Evolutionary conservation across 208 protist species (phyloP).

Genomic region (Leishmania mexicana): DNA sequence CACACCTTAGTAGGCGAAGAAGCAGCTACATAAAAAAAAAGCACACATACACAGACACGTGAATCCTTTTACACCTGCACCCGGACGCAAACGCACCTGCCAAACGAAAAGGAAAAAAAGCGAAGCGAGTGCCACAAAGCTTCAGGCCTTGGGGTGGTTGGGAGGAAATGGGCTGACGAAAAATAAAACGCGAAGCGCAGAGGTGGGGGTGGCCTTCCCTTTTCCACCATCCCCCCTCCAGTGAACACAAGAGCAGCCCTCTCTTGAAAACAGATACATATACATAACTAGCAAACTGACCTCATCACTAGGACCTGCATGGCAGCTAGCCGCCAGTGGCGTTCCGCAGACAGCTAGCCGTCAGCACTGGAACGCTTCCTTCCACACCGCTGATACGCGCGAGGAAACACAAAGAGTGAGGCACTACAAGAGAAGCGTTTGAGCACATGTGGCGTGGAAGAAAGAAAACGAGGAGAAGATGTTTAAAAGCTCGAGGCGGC

Average conservation of each 20-base stretch:
- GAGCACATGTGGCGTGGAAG: not conserved
- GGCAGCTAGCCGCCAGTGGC: not conserved
- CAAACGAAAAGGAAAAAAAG: not conserved
- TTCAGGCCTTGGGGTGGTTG: not conserved
- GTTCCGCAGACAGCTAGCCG: not conserved
- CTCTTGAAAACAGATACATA: slow-evolving; percentile 6
- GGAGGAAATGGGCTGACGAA: not conserved
- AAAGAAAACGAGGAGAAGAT: not conserved
- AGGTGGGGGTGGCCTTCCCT: not conserved
- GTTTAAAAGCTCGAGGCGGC: not conserved
- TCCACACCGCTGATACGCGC: not conserved
- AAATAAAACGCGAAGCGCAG: not conserved
- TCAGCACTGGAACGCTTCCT: not conserved
- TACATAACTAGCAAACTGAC: not conserved
- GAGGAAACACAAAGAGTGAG: not conserved
- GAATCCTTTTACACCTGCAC: slow-evolving; percentile 4
- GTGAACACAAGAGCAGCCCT: not conserved
- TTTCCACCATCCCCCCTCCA: not conserved
- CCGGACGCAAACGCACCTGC: not conserved
- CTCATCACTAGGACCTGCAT: not conserved
- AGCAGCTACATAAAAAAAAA: not conserved
- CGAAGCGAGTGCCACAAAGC: not conserved
- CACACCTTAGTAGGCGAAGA: not conserved
- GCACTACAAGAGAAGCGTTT: not conserved
- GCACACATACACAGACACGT: slow-evolving; percentile 1